Percentiles rank a stretch among this genome's conserved stretches.
Evolutionary conservation across 768 basidiomycete genomes (phyloP).

Genomic region (Podaxis pistillaris): DNA sequence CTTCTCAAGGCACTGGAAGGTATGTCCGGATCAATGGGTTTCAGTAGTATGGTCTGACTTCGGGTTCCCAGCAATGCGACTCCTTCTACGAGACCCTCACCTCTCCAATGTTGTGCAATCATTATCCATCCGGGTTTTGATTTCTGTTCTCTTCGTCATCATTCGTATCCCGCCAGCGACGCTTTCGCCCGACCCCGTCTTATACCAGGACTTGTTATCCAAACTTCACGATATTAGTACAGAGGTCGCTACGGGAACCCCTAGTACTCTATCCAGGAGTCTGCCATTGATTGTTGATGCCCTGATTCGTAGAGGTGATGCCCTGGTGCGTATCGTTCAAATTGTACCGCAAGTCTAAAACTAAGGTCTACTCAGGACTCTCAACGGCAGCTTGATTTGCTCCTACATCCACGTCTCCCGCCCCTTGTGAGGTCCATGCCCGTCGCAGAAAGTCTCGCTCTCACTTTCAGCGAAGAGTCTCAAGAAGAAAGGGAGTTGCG

Average conservation of each 20-base stretch:
- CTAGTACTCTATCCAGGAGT: slow-evolving; percentile 58
- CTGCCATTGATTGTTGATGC: slow-evolving; percentile 53
- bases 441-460: slow-evolving; percentile 55
- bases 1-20: slow-evolving; percentile 58
- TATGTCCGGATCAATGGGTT: slow-evolving; percentile 26
- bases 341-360: not conserved
- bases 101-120: slow-evolving; percentile 56
- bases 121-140: slow-evolving; percentile 52
- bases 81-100: slow-evolving; percentile 47
- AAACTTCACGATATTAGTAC: slow-evolving; percentile 48
- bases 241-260: slow-evolving; percentile 52
- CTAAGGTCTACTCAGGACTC: slow-evolving; percentile 16
- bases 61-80: slow-evolving; percentile 42
- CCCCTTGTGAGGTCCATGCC: slow-evolving; percentile 71
- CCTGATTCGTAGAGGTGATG: slow-evolving; percentile 24
- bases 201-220: slow-evolving; percentile 43
- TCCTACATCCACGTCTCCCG: slow-evolving; percentile 80
- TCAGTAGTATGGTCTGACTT: not conserved
- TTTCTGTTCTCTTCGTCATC: slow-evolving; percentile 57
- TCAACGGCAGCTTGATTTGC: slow-evolving; percentile 49
- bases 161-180: slow-evolving; percentile 54
- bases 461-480: slow-evolving; percentile 63
- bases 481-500: slow-evolving; percentile 57
- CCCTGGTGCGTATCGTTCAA: slow-evolving; percentile 26
- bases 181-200: slow-evolving; percentile 48